Evolutionary conservation across 441 rosid genomes (phyloP), one percentile per base, ranked within the genome.

Genomic region (Brassica balearica): DNA sequence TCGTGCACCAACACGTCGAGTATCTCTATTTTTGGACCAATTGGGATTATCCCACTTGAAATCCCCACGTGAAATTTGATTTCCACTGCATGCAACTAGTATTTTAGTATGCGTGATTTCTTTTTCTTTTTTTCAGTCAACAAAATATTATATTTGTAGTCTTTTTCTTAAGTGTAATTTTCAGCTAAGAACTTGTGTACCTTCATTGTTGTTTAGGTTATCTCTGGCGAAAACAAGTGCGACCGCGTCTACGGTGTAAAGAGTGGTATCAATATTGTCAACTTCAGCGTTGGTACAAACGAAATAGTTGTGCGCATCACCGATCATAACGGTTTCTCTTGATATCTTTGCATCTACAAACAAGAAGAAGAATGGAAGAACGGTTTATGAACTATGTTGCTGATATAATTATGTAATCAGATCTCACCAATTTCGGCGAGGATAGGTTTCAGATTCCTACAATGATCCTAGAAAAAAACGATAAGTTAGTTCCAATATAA

Each of bases 171-270:
- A 25, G 1, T 25, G 27, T 25, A 25, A 14, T 51, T 51, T 51
- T 6, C 58, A n/a, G 20, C 58, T 51, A 53, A 53, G 6, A 53
- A 53, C 59, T 53, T 60, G 8, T 22, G 70, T 80, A 89, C 87
- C 91, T 41, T 66, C 51, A 15, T 53, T 53, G 61, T 84, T 46
- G 65, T 83, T 81, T 53, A 84, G 6, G 61, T 51, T 76, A 41
- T 89, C 90, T 78, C 46, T 84, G 7, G 90, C 84, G 65, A 61
- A 89, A 85, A 87, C 90, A 71, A 89, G 88, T 58, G 87, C 87
- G 11, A 85, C 81, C 4, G 87, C 88, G 68, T 84, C 84, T 46
- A 51, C n/a, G 58, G n/a, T 64, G 68, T 64, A 29, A 20, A 63
- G 19, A 81, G 8, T 2, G 23, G 69, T 59, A 5, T 41, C 1